phyloP scores from a whole-genome alignment of 2,329 filamentous ascomycete genomes.

The Sporothrix globosa region DNA sequence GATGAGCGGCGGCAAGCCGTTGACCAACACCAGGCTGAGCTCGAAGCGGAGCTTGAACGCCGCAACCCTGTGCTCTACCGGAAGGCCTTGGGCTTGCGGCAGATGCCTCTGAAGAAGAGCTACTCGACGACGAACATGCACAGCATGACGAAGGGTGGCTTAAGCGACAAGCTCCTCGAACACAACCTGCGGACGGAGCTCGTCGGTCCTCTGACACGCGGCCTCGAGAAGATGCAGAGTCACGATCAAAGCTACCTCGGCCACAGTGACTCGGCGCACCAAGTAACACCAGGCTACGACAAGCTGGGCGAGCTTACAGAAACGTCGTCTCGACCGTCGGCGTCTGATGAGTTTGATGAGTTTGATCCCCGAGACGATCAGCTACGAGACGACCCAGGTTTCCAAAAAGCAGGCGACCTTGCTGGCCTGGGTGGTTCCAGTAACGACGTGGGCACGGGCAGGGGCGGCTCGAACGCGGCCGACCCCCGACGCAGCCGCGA shows the following conservation, averaged over 20 bases:
- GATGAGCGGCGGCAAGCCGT: slow-evolving; percentile 49
- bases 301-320: slow-evolving; percentile 35
- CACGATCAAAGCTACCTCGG: slow-evolving; percentile 36
- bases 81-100: slow-evolving; percentile 48
- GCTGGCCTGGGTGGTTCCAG: not conserved
- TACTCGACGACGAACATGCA: slow-evolving; percentile 12
- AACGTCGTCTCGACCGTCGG: slow-evolving; percentile 20
- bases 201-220: slow-evolving; percentile 42
- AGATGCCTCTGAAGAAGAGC: slow-evolving; percentile 20
- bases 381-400: slow-evolving; percentile 52
- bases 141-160: slow-evolving; percentile 26
- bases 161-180: slow-evolving; percentile 34
- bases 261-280: not conserved
- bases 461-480: slow-evolving; percentile 22
- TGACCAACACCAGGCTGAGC: slow-evolving; percentile 51
- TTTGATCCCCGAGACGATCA: slow-evolving; percentile 53
- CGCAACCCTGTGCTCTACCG: slow-evolving; percentile 52
- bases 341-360: slow-evolving; percentile 44
- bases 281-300: slow-evolving; percentile 33
- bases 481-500: slow-evolving; percentile 34
- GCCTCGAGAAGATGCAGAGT: slow-evolving; percentile 44
- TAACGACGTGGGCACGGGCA: slow-evolving; percentile 25
- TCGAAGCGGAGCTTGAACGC: slow-evolving; percentile 55
- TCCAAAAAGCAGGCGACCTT: slow-evolving; percentile 38
- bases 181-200: slow-evolving; percentile 39